Evolutionary conservation across 2,329 filamentous ascomycete genomes (phyloP).

Genomic region (Exophiala aquamarina): DNA sequence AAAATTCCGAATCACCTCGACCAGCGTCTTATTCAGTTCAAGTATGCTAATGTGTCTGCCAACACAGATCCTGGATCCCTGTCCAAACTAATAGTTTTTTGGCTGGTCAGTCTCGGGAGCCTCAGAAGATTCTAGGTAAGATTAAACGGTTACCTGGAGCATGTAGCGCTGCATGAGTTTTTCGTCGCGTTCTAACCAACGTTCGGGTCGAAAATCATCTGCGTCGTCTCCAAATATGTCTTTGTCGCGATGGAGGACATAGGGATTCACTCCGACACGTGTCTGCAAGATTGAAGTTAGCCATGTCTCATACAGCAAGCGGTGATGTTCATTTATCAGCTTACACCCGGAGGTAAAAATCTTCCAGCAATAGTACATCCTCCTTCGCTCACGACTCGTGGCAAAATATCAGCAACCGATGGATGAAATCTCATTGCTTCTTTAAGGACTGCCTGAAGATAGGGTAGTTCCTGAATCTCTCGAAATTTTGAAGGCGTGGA

Average conservation of each 20-base stretch:
- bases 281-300: slow-evolving; percentile 43
- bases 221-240: slow-evolving; percentile 46
- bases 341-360: too few species aligned
- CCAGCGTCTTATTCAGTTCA: slow-evolving; percentile 21
- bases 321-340: too few species aligned
- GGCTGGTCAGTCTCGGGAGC: slow-evolving; percentile 51
- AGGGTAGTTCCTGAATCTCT: slow-evolving; percentile 65
- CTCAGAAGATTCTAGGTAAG: slow-evolving; percentile 32
- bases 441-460: slow-evolving; percentile 57
- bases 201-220: slow-evolving; percentile 65
- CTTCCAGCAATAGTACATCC: too few species aligned
- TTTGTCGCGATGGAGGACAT: slow-evolving; percentile 47
- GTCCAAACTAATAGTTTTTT: slow-evolving; percentile 15
- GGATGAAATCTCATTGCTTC: slow-evolving; percentile 54
- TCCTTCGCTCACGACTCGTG: slow-evolving; percentile 47
- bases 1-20: slow-evolving; percentile 24
- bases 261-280: slow-evolving; percentile 47
- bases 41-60: slow-evolving; percentile 20
- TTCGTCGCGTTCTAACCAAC: slow-evolving; percentile 56
- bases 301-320: too few species aligned
- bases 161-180: too few species aligned
- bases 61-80: slow-evolving; percentile 19
- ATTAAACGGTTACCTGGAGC: slow-evolving; percentile 39
- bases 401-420: slow-evolving; percentile 50
- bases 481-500: slow-evolving; percentile 52